phyloP scores from a whole-genome alignment of 2,329 filamentous ascomycete genomes.

The Exophiala oligosperma region DNA sequence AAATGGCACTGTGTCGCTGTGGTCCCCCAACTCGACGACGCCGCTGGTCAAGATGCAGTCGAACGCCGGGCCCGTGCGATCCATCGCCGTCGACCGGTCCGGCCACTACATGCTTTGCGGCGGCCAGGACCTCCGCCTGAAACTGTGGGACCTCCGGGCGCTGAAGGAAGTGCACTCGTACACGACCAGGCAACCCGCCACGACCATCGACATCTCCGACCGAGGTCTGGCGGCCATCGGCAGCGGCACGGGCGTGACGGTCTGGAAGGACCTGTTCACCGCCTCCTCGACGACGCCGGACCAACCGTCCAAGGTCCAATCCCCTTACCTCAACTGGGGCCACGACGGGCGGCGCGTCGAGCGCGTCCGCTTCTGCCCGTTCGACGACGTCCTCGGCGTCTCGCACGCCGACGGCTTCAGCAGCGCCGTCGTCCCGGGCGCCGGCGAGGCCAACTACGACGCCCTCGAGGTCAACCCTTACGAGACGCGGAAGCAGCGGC shows the following conservation, averaged over 20 bases:
- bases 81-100: conserved; percentile 80
- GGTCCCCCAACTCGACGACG: conserved; percentile 88
- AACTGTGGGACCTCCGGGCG: conserved; percentile 94
- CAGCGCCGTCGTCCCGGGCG: conserved; percentile 85
- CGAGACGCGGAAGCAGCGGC: conserved; percentile 88
- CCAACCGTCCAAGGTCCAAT: conserved; percentile 72
- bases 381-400: conserved; percentile 87
- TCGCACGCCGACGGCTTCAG: conserved; percentile 84
- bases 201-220: conserved; percentile 85
- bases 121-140: conserved; percentile 86
- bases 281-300: conserved; percentile 63
- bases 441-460: conserved; percentile 97
- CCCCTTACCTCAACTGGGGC: conserved; percentile 84
- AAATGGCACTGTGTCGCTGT: conserved; percentile 90
- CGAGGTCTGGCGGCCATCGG: conserved; percentile 83
- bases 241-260: conserved; percentile 83
- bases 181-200: conserved; percentile 77
- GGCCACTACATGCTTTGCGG: conserved; percentile 95
- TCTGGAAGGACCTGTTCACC: conserved; percentile 89
- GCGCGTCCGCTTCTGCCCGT: conserved; percentile 87
- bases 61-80: conserved; percentile 84
- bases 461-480: conserved; percentile 92
- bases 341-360: conserved; percentile 80
- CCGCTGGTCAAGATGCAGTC: conserved; percentile 89
- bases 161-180: conserved; percentile 92